Conservation (phyloP, 495 filamentous ascomycete species). For the Penicillium manginii region DNA sequence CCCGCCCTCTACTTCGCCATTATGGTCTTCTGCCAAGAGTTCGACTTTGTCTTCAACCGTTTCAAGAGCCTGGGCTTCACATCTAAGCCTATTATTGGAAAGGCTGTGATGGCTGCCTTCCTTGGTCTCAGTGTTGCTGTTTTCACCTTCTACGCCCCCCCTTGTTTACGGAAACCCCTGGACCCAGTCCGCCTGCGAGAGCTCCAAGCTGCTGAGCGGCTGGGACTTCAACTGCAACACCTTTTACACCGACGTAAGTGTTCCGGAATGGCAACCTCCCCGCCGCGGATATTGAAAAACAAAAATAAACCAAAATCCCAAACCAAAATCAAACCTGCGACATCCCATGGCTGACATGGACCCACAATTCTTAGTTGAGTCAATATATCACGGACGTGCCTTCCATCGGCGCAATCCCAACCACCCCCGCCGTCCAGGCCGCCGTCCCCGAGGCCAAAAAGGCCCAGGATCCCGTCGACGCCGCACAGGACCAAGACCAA, state of each 20-base stretch:
- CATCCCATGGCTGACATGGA: slow-evolving; percentile 35
- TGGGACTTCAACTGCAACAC: slow-evolving; percentile 99
- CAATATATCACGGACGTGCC: slow-evolving; percentile 44
- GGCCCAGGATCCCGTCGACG: slow-evolving; percentile 10
- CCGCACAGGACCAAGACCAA: slow-evolving; percentile 1
- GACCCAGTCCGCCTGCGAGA: slow-evolving; percentile 84
- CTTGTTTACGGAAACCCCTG: slow-evolving; percentile 92
- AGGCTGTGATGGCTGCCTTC: slow-evolving; percentile 67
- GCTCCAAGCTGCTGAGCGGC: slow-evolving; percentile 80
- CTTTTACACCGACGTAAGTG: slow-evolving; percentile 85
- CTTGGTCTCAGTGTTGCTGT: slow-evolving; percentile 70
- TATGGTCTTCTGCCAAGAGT: slow-evolving; percentile 82
- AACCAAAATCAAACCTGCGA: slow-evolving; percentile 1
- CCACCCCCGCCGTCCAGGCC: slow-evolving; percentile 20
- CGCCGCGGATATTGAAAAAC: slow-evolving; percentile 34
- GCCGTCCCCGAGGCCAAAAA: slow-evolving; percentile 19
- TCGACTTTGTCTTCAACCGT: slow-evolving; percentile 79
- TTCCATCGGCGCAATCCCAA: slow-evolving; percentile 29
- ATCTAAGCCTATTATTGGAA: slow-evolving; percentile 74
- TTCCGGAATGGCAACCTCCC: slow-evolving; percentile 38
- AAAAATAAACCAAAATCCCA: background rate
- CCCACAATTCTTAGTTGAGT: slow-evolving; percentile 34
- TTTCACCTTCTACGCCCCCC: slow-evolving; percentile 87
- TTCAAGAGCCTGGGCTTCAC: slow-evolving; percentile 67
- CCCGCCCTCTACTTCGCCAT: slow-evolving; percentile 95